Evolutionary conservation across 2,329 filamentous ascomycete species (phyloP), one percentile per base, ranked within the genome.

Genomic region (Colletotrichum falcatum): DNA sequence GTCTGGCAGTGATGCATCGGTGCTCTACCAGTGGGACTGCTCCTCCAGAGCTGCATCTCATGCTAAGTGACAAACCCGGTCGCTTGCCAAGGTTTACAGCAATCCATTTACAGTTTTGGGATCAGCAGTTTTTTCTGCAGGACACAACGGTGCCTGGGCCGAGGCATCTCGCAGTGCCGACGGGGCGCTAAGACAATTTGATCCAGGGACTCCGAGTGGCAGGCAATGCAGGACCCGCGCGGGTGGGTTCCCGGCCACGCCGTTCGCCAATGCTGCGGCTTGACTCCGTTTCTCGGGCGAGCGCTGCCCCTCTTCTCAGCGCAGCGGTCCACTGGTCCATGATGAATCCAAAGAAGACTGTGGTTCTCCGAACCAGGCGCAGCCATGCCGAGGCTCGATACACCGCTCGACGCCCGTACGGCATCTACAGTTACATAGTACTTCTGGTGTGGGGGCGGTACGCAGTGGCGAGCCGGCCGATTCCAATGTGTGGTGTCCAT

Each of bases 181-280:
- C 49, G 49, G 44, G 67, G 51, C 63, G 63, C 67, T 70, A 70
- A 28, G 49, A 70, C 56, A 42, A 66, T 70, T 70, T 33, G 39
- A 61, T 66, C 48, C 42, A 70, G 55, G 62, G 55, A 66, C 61
- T 65, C 61, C 61, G 61, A 60, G 46, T 30, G 28, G 37, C 51
- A 67, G 30, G 39, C 58, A 65, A 61, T 39, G 42, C 61, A 44
- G 55, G 35, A 49, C 63, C 63, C 67, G 63, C 63, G 67, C 63
- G 56, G 67, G 67, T 70, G 67, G 67, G 48, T 61, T 48, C n/a
- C 49, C 42, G 63, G 66, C 66, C 35, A 46, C 12, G 66, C 56
- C 42, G 66, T 20, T 56, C 61, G 54, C 54, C 55, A 66, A 66
- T 59, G 46, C 66, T 35, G 66, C 66, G 39, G 56, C 30, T 54